A percentile compares a stretch with the other conserved stretches of the same genome.
Evolutionary conservation across 306 rosid species (phyloP).

Genomic region (Trifolium subterraneum): DNA sequence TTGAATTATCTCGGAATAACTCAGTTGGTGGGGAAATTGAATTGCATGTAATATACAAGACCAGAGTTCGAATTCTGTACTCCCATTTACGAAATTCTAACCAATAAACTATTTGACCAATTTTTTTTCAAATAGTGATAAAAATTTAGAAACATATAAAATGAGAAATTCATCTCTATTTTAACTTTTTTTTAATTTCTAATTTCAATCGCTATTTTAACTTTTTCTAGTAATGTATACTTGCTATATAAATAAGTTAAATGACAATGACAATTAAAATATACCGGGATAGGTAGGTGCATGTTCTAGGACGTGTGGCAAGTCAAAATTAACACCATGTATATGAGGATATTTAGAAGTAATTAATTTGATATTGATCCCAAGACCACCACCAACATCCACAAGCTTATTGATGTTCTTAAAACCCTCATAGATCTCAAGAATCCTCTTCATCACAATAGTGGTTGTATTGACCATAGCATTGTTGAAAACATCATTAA

Average conservation of each 20-base stretch:
- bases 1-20: too few species aligned
- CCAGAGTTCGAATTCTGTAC: too few species aligned
- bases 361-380: constrained; percentile 51
- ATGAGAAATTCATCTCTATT: too few species aligned
- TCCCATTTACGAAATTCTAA: too few species aligned
- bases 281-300: constrained; percentile 56
- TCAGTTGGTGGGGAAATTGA: too few species aligned
- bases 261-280: not conserved
- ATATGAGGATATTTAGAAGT: constrained; percentile 55
- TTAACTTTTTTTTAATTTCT: too few species aligned
- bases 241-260: too few species aligned
- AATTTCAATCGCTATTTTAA: too few species aligned
- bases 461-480: constrained; percentile 49
- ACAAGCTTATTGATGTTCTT: constrained; percentile 47
- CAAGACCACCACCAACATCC: constrained; percentile 71
- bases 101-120: too few species aligned
- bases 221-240: not conserved
- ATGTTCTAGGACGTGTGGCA: constrained; percentile 54
- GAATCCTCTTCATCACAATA: constrained; percentile 40
- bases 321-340: constrained; percentile 47
- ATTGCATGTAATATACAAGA: too few species aligned
- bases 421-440: constrained; percentile 57
- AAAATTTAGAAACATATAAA: not conserved
- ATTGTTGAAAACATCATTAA: constrained; percentile 42
- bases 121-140: too few species aligned